These are phyloP conservation scores for Flaveria brownii DNA, from an alignment of 129 eudicot genomes.

Conservation along the genomic window DNA sequence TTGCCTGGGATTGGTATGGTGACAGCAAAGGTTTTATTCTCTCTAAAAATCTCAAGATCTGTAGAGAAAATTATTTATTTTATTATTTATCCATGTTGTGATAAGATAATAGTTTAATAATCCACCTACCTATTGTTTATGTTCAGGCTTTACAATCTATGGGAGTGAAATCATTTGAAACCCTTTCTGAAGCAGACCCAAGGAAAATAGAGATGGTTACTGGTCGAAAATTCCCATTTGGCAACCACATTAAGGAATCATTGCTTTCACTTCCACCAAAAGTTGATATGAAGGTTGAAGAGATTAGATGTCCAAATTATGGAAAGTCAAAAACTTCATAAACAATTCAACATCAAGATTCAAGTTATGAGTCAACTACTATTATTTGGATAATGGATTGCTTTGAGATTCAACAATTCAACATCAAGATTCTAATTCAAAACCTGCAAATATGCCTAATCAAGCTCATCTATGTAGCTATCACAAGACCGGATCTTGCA, in stretches of 20 bases:
- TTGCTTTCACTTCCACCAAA: conserved; percentile 82
- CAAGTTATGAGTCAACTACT: too few species aligned
- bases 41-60: conserved; percentile 14
- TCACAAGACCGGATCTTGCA: too few species aligned
- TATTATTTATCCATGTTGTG: background rate
- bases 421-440: too few species aligned
- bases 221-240: conserved; percentile 91
- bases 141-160: too few species aligned
- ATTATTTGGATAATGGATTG: too few species aligned
- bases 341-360: too few species aligned
- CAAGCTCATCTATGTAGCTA: too few species aligned
- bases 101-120: conserved; percentile 14
- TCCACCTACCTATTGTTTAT: conserved; percentile 6
- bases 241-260: conserved; percentile 91
- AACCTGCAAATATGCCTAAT: too few species aligned
- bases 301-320: conserved; percentile 55
- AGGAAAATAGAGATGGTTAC: conserved; percentile 79
- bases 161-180: too few species aligned
- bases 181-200: too few species aligned
- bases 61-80: background rate
- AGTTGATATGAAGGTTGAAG: conserved; percentile 78
- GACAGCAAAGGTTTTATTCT: conserved; percentile 80
- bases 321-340: conserved; percentile 54
- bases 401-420: too few species aligned
- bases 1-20: conserved; percentile 99